Conservation (phyloP, 768 basidiomycete species). For the Paxillus ammoniavirescens region DNA sequence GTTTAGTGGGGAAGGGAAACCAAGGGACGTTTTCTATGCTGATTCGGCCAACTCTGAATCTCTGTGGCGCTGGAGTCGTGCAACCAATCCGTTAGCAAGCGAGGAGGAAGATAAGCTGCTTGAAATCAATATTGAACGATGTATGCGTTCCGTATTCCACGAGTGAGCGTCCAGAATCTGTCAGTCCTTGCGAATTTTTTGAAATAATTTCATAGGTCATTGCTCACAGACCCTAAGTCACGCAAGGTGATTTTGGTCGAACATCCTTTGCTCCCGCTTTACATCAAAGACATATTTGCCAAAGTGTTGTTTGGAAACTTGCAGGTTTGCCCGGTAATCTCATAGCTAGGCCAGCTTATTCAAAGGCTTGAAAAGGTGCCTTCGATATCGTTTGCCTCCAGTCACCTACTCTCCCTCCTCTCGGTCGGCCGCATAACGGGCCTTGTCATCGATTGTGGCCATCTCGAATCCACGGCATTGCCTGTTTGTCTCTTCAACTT, state of each 20-base stretch:
- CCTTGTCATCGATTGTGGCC: constrained; percentile 89
- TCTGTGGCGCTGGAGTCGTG: constrained; percentile 62
- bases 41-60: constrained; percentile 40
- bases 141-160: constrained; percentile 77
- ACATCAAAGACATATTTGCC: constrained; percentile 87
- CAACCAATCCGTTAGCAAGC: constrained; percentile 51
- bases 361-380: constrained; percentile 61
- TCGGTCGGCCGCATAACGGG: constrained; percentile 90
- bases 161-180: constrained; percentile 51
- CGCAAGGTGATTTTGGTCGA: constrained; percentile 93
- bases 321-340: constrained; percentile 48
- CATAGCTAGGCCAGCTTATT: not conserved
- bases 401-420: constrained; percentile 81
- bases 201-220: constrained; percentile 53
- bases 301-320: constrained; percentile 86
- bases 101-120: constrained; percentile 75
- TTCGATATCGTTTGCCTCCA: constrained; percentile 89
- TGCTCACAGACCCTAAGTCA: constrained; percentile 92
- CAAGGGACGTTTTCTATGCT: constrained; percentile 81
- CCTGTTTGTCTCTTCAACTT: constrained; percentile 56
- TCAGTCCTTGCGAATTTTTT: constrained; percentile 8
- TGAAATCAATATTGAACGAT: constrained; percentile 64
- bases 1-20: constrained; percentile 93
- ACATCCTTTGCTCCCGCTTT: constrained; percentile 80
- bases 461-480: constrained; percentile 84